Percentiles rank a stretch among this genome's conserved stretches.
Evolutionary conservation across 73 alveolate genomes (phyloP).

Genomic region (Paramecium biaurelia): DNA sequence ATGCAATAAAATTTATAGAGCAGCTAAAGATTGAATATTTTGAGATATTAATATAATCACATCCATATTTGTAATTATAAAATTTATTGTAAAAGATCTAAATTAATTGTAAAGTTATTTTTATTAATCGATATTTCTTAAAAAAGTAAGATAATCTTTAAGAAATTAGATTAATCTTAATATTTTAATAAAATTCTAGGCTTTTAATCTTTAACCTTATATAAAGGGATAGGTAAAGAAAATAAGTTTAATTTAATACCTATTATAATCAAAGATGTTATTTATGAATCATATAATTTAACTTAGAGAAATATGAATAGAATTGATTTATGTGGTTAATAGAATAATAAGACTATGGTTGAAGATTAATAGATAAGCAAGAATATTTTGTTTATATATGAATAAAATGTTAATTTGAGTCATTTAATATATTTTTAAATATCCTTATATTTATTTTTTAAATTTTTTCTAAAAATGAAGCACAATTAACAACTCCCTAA

Average conservation of each 20-base stretch:
- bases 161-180: no score
- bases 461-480: slow-evolving; percentile 51
- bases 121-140: no score
- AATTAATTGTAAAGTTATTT: no score
- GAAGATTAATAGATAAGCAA: background rate
- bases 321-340: background rate
- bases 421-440: slow-evolving; percentile 31
- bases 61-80: background rate
- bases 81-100: background rate
- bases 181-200: no score
- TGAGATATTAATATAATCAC: background rate
- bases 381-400: background rate
- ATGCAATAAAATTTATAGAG: slow-evolving; percentile 76
- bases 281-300: background rate
- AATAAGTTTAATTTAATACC: no score
- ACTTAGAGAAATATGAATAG: background rate
- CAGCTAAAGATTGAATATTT: slow-evolving; percentile 56
- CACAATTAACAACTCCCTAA: slow-evolving; percentile 88
- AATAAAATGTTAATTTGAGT: slow-evolving; percentile 14
- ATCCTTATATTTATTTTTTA: slow-evolving; percentile 23
- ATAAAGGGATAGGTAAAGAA: no score
- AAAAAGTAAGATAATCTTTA: no score
- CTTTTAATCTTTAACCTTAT: no score
- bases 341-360: background rate
- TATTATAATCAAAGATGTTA: no score